phyloP scores from a whole-genome alignment of 495 filamentous ascomycete genomes.

The Collariella sp. region DNA sequence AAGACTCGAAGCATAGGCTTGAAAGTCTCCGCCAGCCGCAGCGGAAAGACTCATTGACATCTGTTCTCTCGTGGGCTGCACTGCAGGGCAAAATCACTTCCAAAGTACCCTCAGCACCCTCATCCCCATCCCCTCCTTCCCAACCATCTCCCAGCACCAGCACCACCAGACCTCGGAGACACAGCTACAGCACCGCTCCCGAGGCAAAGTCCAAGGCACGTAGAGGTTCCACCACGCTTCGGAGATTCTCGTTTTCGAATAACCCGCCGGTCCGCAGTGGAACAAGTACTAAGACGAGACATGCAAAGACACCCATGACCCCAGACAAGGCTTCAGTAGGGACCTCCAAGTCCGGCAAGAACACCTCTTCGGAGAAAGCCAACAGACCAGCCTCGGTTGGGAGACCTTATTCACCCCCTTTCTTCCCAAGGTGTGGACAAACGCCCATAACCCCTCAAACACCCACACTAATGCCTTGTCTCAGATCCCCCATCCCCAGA shows the following conservation, averaged over 20 bases:
- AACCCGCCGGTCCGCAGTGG: constrained; percentile 14
- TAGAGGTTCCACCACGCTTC: constrained; percentile 22
- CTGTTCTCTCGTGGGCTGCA: constrained; percentile 25
- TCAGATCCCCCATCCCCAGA: not conserved
- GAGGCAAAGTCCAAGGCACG: constrained; percentile 28
- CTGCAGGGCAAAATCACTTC: constrained; percentile 16
- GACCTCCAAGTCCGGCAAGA: constrained; percentile 17
- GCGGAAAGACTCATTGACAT: constrained; percentile 25
- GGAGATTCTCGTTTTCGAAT: constrained; percentile 21
- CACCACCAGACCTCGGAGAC: constrained; percentile 20
- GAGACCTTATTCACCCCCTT: too few relatives aligned
- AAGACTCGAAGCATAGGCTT: constrained; percentile 18
- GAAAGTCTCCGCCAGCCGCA: constrained; percentile 22
- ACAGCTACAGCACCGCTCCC: constrained; percentile 22
- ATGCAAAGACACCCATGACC: constrained; percentile 19
- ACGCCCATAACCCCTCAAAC: not conserved
- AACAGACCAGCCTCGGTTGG: constrained; percentile 14
- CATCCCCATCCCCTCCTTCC: constrained; percentile 9
- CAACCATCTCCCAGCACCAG: constrained; percentile 3
- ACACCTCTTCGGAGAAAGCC: constrained; percentile 20
- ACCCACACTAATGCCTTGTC: not conserved
- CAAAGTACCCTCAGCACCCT: constrained; percentile 10
- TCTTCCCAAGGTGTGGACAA: too few relatives aligned
- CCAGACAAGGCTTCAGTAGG: constrained; percentile 12
- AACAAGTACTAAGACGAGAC: constrained; percentile 24